These are phyloP conservation scores for Amaranthus hypochondriacus DNA, from an alignment of 148 eudicot genomes.

Conservation along the genomic window DNA sequence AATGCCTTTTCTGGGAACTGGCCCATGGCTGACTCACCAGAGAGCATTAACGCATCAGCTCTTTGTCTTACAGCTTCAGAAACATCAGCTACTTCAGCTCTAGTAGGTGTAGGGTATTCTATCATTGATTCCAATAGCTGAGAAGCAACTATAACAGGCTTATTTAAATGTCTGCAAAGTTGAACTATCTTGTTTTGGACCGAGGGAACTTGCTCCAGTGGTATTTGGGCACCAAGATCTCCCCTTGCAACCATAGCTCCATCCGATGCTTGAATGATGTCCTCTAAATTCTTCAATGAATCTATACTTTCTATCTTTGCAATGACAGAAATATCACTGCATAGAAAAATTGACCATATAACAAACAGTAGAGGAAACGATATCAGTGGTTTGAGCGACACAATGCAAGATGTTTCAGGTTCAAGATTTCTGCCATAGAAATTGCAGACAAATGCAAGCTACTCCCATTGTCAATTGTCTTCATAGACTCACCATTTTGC, in stretches of 20 bases:
- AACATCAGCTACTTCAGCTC: slow-evolving; percentile 99
- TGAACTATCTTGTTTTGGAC: slow-evolving; percentile 85
- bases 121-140: slow-evolving; percentile 98
- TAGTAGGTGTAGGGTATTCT: slow-evolving; percentile 90
- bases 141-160: slow-evolving; percentile 92
- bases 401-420: not conserved
- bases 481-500: no score
- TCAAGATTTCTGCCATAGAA: not conserved
- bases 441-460: no score
- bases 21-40: slow-evolving; percentile 99
- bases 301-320: slow-evolving; percentile 19
- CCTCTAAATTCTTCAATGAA: slow-evolving; percentile 58
- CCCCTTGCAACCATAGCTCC: slow-evolving; percentile 99
- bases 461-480: no score
- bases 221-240: slow-evolving; percentile 96
- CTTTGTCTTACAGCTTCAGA: slow-evolving; percentile 94
- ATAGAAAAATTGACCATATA: not conserved
- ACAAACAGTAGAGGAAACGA: not conserved
- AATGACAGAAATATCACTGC: slow-evolving; percentile 15
- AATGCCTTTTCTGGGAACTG: slow-evolving; percentile 86
- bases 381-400: not conserved
- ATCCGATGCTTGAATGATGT: slow-evolving; percentile 84
- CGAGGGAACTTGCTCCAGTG: slow-evolving; percentile 90
- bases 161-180: slow-evolving; percentile 71
- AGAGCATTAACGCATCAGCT: slow-evolving; percentile 91